A percentile compares a stretch with the other conserved stretches of the same genome.
These are phyloP conservation scores for Apophysomyces ossiformis DNA, from an alignment of 371 early-diverging fungal species.

Conservation along the genomic window DNA sequence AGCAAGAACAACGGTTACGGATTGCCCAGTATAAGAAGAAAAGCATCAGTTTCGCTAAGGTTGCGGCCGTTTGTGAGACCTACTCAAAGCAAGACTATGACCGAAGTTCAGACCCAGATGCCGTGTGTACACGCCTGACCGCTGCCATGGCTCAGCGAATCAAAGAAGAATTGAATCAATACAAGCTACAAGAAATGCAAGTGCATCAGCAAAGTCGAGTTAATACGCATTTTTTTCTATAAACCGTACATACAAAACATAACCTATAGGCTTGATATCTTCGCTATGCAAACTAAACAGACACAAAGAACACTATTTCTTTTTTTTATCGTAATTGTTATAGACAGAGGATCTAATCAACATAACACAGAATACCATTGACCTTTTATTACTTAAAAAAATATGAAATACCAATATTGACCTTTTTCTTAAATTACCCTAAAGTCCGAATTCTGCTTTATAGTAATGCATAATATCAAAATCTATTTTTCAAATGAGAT, in stretches of 20 bases:
- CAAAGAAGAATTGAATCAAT: conserved; percentile 74
- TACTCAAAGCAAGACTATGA: conserved; percentile 73
- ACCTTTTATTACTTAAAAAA: no score
- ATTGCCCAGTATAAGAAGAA: conserved; percentile 3
- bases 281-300: no score
- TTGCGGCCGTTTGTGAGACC: conserved; percentile 55
- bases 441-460: no score
- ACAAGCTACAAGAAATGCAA: conserved; percentile 73
- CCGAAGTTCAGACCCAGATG: conserved; percentile 63
- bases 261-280: no score
- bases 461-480: no score
- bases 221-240: conserved; percentile 72
- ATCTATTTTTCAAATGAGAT: no score
- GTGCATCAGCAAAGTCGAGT: conserved; percentile 70
- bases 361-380: no score
- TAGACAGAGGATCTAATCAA: no score
- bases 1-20: conserved; percentile 4
- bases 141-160: conserved; percentile 64
- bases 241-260: conserved; percentile 11
- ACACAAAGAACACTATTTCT: no score
- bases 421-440: no score
- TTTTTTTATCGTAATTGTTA: no score
- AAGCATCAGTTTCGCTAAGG: conserved; percentile 31
- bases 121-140: conserved; percentile 61
- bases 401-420: no score